Evolutionary conservation across 108 stramenopile genomes (phyloP).

Genomic region (Schizochytrium sp.): DNA sequence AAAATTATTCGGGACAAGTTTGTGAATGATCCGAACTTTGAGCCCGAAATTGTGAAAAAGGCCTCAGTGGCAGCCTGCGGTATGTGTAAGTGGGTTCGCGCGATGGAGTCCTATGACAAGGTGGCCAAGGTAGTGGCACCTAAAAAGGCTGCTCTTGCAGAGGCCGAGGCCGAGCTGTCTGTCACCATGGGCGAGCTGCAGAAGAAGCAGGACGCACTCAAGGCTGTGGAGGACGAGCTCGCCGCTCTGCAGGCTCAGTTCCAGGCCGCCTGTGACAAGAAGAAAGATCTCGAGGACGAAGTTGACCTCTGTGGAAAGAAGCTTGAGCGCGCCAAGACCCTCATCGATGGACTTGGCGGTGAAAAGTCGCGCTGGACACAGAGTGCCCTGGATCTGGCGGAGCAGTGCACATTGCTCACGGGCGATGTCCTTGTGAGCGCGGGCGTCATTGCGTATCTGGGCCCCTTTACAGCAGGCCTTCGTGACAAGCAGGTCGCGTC

Average conservation of each 20-base stretch:
- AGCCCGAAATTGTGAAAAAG: constrained; percentile 45
- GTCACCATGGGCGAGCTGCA: constrained; percentile 42
- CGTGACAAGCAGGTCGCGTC: constrained; percentile 33
- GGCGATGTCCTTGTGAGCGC: constrained; percentile 55
- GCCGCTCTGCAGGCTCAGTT: constrained; percentile 39
- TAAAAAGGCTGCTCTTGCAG: constrained; percentile 48
- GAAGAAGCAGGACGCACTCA: constrained; percentile 48
- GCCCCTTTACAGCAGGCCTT: constrained; percentile 53
- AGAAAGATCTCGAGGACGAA: constrained; percentile 42
- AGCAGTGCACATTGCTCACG: constrained; percentile 15
- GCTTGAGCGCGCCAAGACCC: constrained; percentile 48
- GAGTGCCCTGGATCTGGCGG: not conserved
- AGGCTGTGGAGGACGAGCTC: constrained; percentile 50
- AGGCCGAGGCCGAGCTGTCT: constrained; percentile 47
- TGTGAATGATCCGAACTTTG: constrained; percentile 43
- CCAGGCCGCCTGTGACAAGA: constrained; percentile 38
- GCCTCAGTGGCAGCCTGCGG: constrained; percentile 53
- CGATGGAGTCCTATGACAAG: constrained; percentile 57
- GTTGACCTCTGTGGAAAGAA: constrained; percentile 44
- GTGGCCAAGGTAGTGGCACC: constrained; percentile 55
- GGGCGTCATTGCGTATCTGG: constrained; percentile 57
- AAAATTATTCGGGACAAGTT: constrained; percentile 45
- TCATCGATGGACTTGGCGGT: constrained; percentile 50
- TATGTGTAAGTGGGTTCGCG: constrained; percentile 57
- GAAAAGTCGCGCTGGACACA: constrained; percentile 36